Base-by-base conservation (phyloP, 768 basidiomycete genomes). In the Kondoa malvinella region DNA sequence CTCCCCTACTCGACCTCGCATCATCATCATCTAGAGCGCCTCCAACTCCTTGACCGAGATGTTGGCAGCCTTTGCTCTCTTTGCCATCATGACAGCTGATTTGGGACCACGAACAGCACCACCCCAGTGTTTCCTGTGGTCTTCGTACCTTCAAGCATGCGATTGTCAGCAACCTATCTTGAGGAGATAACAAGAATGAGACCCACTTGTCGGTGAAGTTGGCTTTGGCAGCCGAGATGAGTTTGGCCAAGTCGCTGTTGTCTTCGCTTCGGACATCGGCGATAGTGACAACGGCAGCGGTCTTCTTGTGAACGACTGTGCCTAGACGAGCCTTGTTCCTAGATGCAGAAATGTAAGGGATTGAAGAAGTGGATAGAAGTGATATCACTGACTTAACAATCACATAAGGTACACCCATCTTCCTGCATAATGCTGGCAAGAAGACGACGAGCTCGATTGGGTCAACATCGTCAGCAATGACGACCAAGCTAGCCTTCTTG, bases 321-420 rank as follows among this genome's bases (percentile, higher is more conserved):
- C 94, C 94, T 75, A 97, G 89, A 77, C 94, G 89, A 67, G 94
- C 90, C 81, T 96, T 96, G 80, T 88, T 87, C 75, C 66, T 67
- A 21, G 21, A 8, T 50, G 40, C 21, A 50, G 21, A 50, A 21
- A 21, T n/a, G 15, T 26, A 64, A 26, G 14, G 56, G 4, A 68
- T 29, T 15, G 12, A 59, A 67, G 14, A 26, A 8, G 25, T 15
- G 12, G 16, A 8, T 32, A 61, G 8, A 27, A 61, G 4, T 32
- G 31, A 61, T 27, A 25, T 61, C 25, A 25, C 16, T 27, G 69
- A 68, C 82, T 96, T 96, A 74, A 94, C 92, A 72, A 99, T 95
- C 72, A 92, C 89, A 80, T 97, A 96, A 56, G 92, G 92, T 34
- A 96, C 88, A 78, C 92, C 92, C 92, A 96, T 96, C 86, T 97